phyloP scores from a whole-genome alignment of 495 filamentous ascomycete genomes.

The Symbiotaphrina buchneri region DNA sequence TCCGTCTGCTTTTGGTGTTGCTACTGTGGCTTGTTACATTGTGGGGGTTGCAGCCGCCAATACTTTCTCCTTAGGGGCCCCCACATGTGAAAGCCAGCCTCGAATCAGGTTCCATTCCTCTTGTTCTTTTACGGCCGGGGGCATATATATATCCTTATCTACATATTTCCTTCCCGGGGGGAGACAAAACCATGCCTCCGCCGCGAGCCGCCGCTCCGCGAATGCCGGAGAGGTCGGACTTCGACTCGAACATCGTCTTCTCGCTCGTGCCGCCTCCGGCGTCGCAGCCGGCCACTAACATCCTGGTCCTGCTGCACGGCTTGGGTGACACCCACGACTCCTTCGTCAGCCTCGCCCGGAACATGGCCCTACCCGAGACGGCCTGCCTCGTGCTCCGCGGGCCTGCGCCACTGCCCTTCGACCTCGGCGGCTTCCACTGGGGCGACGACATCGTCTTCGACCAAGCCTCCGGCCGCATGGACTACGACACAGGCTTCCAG shows the following conservation, averaged over 20 bases:
- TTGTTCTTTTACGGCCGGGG: no score
- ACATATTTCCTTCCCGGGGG: no score
- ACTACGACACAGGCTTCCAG: constrained; percentile 59
- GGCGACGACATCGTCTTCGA: constrained; percentile 69
- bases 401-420: constrained; percentile 46
- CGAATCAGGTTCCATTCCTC: no score
- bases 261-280: constrained; percentile 20
- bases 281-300: constrained; percentile 28
- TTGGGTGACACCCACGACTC: constrained; percentile 53
- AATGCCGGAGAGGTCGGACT: constrained; percentile 21
- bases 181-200: no score
- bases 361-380: constrained; percentile 63
- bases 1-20: no score
- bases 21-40: no score
- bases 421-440: constrained; percentile 72
- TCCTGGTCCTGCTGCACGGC: constrained; percentile 79
- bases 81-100: no score
- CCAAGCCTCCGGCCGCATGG: constrained; percentile 33
- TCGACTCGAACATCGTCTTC: constrained; percentile 22
- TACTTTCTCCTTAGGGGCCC: no score
- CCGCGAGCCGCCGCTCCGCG: constrained; percentile 11
- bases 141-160: no score
- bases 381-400: constrained; percentile 54
- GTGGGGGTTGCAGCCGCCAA: no score
- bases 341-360: constrained; percentile 50